A percentile compares a stretch with the other conserved stretches of the same genome.
phyloP scores from a whole-genome alignment of 2,329 filamentous ascomycete genomes.

The Zymoseptoria pseudotritici region DNA sequence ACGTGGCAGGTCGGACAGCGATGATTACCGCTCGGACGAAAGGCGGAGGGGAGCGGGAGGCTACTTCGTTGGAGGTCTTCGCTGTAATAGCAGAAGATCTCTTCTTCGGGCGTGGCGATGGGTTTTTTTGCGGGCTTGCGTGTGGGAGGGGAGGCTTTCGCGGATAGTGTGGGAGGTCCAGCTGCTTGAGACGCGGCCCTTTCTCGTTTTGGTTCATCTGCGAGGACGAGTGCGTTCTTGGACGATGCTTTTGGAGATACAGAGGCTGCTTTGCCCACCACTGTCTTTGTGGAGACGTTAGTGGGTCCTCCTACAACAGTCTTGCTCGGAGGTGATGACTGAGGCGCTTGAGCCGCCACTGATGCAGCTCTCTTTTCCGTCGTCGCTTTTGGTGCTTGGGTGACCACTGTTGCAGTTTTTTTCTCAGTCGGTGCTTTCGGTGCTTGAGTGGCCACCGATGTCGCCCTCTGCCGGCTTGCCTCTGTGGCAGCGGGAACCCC shows the following conservation, averaged over 20 bases:
- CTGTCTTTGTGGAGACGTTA: not conserved
- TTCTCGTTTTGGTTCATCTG: not conserved
- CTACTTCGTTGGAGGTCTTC: not conserved
- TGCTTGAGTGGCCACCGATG: not conserved
- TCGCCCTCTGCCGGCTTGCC: not conserved
- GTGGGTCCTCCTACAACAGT: not conserved
- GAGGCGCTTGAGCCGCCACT: not conserved
- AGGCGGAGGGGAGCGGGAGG: conserved; percentile 12
- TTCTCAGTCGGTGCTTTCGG: not conserved
- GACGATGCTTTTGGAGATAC: not conserved
- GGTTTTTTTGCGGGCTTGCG: not conserved
- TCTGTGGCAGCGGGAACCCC: not conserved
- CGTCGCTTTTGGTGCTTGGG: not conserved
- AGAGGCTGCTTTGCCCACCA: not conserved
- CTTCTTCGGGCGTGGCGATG: not conserved
- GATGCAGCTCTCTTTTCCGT: not conserved
- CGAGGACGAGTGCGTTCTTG: not conserved
- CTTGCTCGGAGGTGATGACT: not conserved
- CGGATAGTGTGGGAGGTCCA: not conserved
- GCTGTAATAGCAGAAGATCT: not conserved
- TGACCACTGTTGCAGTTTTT: not conserved
- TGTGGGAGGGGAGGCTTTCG: not conserved
- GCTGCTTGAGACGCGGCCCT: not conserved
- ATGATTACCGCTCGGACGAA: conserved; percentile 10
- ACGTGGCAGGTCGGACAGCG: conserved; percentile 18